Conservation (phyloP, 1,284 basidiomycete species). For the Puccinia horiana region DNA sequence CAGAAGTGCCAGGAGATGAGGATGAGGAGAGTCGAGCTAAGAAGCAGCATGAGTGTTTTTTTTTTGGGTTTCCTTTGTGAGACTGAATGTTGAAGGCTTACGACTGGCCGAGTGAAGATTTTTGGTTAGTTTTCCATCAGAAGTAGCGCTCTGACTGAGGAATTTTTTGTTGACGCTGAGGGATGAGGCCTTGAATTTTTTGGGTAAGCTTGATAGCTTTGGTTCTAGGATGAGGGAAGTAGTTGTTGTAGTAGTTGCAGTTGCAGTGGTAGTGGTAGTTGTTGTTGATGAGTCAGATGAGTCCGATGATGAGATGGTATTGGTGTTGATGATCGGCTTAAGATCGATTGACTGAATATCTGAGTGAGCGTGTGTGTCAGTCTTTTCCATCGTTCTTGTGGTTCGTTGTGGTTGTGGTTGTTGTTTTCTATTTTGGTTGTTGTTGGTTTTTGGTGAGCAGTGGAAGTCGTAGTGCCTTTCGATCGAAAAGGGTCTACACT, state of each 20-base stretch:
- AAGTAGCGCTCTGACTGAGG: conserved; percentile 39
- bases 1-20: neutral
- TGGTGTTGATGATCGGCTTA: neutral
- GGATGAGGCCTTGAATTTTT: conserved; percentile 48
- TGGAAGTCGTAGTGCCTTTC: too few species aligned
- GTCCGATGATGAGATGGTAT: neutral
- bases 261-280: neutral
- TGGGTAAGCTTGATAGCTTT: neutral
- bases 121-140: conserved; percentile 31
- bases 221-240: neutral
- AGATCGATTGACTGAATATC: too few species aligned
- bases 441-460: neutral
- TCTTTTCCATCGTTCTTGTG: neutral
- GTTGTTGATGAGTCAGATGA: neutral
- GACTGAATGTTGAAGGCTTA: neutral
- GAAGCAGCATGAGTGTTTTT: neutral
- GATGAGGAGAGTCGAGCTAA: conserved; percentile 47
- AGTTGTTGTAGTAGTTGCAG: neutral
- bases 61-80: neutral
- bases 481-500: too few species aligned
- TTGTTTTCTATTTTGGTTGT: neutral
- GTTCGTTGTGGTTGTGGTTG: neutral
- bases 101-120: conserved; percentile 19
- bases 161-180: conserved; percentile 49
- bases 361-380: neutral